Percentiles rank a stretch among this genome's conserved stretches.
Evolutionary conservation across 768 basidiomycete species (phyloP).

Genomic region (Brasilioporus rufonigricans): DNA sequence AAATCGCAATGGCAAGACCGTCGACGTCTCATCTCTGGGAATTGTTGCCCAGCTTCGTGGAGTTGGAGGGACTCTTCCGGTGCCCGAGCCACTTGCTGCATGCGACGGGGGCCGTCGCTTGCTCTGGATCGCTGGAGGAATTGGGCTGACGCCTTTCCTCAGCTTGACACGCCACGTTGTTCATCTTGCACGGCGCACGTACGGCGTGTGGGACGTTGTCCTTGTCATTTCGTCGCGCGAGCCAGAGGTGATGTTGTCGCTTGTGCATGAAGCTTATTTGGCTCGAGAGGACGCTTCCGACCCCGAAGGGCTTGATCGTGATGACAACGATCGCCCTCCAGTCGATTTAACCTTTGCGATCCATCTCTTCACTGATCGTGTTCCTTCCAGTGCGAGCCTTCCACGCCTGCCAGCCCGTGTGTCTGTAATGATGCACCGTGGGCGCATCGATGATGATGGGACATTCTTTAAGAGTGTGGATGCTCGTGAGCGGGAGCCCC

Average conservation of each 20-base stretch:
- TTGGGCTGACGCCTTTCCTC: conserved; percentile 65
- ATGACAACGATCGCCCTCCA: not conserved
- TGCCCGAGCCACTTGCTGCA: conserved; percentile 20
- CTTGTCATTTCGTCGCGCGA: conserved; percentile 53
- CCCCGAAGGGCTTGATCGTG: not conserved
- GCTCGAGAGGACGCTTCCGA: not conserved
- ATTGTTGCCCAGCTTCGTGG: conserved; percentile 50
- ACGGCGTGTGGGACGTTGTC: conserved; percentile 40
- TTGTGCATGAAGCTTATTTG: conserved; percentile 35
- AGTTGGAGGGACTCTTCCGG: conserved; percentile 47
- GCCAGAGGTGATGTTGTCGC: conserved; percentile 46
- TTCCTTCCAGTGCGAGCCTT: not conserved
- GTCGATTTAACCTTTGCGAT: conserved; percentile 18
- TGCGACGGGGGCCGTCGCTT: conserved; percentile 32
- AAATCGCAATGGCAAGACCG: not conserved
- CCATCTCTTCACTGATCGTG: conserved; percentile 13
- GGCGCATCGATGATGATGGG: conserved; percentile 19
- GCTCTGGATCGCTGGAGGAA: conserved; percentile 64
- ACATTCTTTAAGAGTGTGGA: conserved; percentile 17
- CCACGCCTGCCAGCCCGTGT: conserved; percentile 9
- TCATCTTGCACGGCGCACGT: conserved; percentile 11
- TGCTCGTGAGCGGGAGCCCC: conserved; percentile 13
- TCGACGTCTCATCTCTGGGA: conserved; percentile 30
- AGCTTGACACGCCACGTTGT: conserved; percentile 40
- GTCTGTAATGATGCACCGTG: conserved; percentile 13